These are phyloP conservation scores for Stenocarpella maydis DNA, from an alignment of 2,329 filamentous ascomycete species.

Conservation along the genomic window DNA sequence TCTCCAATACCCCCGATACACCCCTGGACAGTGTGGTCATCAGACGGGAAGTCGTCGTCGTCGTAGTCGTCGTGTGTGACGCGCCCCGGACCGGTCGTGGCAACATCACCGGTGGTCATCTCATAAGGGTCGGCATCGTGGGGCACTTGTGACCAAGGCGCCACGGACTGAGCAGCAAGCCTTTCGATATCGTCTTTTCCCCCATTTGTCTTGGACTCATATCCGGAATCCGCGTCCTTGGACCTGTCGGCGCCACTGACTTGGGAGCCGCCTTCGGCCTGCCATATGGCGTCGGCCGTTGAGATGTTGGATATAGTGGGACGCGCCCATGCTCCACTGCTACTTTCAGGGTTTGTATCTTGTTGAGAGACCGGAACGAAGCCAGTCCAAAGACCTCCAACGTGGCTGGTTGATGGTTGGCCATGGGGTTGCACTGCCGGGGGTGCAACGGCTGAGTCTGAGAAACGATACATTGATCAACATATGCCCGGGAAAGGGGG, in stretches of 20 bases:
- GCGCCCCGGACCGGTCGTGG: neutral
- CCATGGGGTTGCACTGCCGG: neutral
- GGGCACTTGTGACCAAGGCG: neutral
- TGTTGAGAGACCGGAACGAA: neutral
- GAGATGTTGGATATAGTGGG: neutral
- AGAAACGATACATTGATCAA: neutral
- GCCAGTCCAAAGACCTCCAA: neutral
- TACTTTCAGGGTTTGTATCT: no score
- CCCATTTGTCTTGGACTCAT: neutral
- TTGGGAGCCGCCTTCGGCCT: neutral
- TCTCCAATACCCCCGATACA: no score
- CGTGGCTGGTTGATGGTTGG: neutral
- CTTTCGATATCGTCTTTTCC: neutral
- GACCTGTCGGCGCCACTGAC: constrained; percentile 2
- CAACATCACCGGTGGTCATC: neutral
- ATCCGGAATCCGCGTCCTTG: neutral
- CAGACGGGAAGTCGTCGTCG: neutral
- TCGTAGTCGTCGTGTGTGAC: neutral
- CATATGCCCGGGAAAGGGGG: neutral
- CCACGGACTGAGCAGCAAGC: neutral
- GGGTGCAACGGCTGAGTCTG: neutral
- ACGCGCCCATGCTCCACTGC: no score
- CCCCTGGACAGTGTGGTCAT: no score
- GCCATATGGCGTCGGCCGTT: neutral
- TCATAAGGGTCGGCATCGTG: neutral